A percentile compares a stretch with the other conserved stretches of the same genome.
phyloP scores from a whole-genome alignment of 202 grass and related monocot species.

The Tripidium arundinaceum region DNA sequence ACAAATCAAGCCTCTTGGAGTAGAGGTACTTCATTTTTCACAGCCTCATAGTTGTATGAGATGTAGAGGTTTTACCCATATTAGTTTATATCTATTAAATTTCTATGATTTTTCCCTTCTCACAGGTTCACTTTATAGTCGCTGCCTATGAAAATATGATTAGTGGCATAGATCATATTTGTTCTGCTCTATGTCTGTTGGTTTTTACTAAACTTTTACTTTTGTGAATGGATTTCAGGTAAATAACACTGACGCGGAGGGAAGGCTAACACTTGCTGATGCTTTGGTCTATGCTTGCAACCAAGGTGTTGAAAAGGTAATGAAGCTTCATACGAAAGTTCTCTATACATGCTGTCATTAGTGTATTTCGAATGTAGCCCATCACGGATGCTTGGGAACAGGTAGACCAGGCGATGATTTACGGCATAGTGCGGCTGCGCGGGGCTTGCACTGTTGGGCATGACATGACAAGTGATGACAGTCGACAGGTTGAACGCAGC shows the following conservation, averaged over 20 bases:
- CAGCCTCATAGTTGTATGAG: too few relatives aligned
- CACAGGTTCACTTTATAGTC: too few relatives aligned
- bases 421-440: too few relatives aligned
- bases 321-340: background rate
- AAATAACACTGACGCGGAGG: conserved; percentile 98
- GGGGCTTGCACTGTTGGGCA: too few relatives aligned
- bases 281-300: conserved; percentile 96
- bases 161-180: conserved; percentile 44
- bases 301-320: conserved; percentile 96
- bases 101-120: too few relatives aligned
- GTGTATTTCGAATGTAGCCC: background rate
- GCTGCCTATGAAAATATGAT: conserved; percentile 29
- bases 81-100: background rate
- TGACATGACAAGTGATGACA: too few relatives aligned
- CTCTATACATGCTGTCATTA: background rate
- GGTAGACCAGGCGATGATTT: too few relatives aligned
- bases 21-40: conserved; percentile 56
- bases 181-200: background rate
- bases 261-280: conserved; percentile 96
- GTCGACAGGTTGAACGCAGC: too few relatives aligned
- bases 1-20: conserved; percentile 46
- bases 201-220: background rate
- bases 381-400: too few relatives aligned
- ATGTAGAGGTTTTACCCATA: too few relatives aligned
- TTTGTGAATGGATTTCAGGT: conserved; percentile 48